Base-by-base conservation (phyloP, 805 yeast genomes). In the Yarrowia osloensis region DNA sequence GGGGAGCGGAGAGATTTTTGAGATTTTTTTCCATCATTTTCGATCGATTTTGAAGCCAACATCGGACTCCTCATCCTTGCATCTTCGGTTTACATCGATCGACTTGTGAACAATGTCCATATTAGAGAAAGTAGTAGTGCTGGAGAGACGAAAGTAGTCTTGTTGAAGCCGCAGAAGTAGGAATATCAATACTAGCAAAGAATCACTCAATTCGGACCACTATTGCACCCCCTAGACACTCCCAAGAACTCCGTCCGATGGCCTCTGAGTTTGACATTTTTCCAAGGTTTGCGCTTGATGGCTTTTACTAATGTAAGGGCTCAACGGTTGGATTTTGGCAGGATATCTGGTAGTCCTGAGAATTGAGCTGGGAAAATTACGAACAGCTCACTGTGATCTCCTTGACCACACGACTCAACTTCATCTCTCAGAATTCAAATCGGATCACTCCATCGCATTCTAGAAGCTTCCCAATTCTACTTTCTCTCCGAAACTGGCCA, bases 231-330 rank as follows among this genome's bases (percentile, higher is more conserved):
- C 35, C 17, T 4, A 8, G 4, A 33, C 3, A 33, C 17, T 12
- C 35, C 35, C 13, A 11, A 12, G 15, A 33, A 35, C 1, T 3
- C 13, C 39, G 39, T 9, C 29, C 26, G 39, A 19, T 31, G n/a
- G 26, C 15, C 22, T 33, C 57, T 50, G 22, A 21, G 57, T 50
- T 50, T 50, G 57, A 50, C 57, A 50, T 50, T 50, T 50, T 50
- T 50, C 57, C 57, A 50, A 50, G 57, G 57, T 50, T 50, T 50
- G 55, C 55, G 55, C 55, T 50, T 33, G 57, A 50, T 33, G 57
- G 21, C 57, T 50, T 50, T 22, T 33, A 31, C 28, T 22, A 50
- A 50, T 50, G 57, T 33, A 33, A 50, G 57, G 57, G 40, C 57
- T 31, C 57, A 33, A 33, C 57, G 29, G 57, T 31, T 31, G 15